These are phyloP conservation scores for Corymbia calophylla DNA, from an alignment of 441 rosid species.

Conservation along the genomic window DNA sequence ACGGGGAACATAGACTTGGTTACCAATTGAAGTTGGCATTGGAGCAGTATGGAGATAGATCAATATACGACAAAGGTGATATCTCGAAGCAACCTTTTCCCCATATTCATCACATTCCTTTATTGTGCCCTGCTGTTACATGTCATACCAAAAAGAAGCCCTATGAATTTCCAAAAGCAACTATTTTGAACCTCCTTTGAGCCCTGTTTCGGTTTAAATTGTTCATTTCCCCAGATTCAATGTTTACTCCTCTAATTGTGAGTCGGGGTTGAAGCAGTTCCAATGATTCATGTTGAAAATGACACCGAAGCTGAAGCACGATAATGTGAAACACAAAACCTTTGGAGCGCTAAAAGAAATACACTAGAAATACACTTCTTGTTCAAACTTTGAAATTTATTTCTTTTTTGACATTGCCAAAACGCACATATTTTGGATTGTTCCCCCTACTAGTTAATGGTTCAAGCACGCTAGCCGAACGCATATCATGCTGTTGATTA, in stretches of 20 bases:
- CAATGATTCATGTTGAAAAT: not conserved
- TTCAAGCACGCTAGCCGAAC: not conserved
- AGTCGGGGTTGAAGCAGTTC: not conserved
- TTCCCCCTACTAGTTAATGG: not conserved
- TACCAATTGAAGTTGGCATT: slow-evolving; percentile 73
- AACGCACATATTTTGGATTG: not conserved
- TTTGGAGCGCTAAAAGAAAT: not conserved
- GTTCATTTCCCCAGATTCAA: not conserved
- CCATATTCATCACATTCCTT: not conserved
- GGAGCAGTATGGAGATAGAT: slow-evolving; percentile 65
- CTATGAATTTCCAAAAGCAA: not conserved
- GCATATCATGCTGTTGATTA: not conserved
- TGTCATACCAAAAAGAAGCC: not conserved
- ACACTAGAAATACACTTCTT: not conserved
- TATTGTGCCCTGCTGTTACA: not conserved
- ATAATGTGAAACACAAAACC: not conserved
- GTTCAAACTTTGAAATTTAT: not conserved
- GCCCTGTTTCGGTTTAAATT: not conserved
- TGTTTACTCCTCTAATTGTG: not conserved
- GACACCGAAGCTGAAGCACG: not conserved
- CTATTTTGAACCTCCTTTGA: not conserved
- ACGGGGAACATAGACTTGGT: slow-evolving; percentile 77
- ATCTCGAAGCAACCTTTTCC: not conserved
- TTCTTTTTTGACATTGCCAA: not conserved
- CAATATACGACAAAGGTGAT: slow-evolving; percentile 71